Percentiles rank a stretch among this genome's conserved stretches.
phyloP scores from a whole-genome alignment of 1,139 yeast species.

The Wickerhamomyces sp. region DNA sequence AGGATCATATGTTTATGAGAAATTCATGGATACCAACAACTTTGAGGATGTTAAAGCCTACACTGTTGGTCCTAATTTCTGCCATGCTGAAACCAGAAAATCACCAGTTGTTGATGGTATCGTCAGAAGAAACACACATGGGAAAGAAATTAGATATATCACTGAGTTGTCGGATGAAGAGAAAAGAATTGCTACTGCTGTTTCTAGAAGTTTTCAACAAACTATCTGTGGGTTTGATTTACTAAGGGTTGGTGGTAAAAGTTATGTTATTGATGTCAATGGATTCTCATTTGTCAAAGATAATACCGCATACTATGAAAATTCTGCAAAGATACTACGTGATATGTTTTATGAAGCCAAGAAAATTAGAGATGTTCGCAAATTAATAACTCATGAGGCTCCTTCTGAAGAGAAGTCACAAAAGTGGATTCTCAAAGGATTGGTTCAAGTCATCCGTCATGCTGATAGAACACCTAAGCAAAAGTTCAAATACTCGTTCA shows the following conservation, averaged over 20 bases:
- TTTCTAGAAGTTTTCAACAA: constrained; percentile 76
- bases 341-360: constrained; percentile 63
- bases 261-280: constrained; percentile 95
- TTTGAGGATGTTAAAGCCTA: constrained; percentile 98
- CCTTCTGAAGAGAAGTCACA: constrained; percentile 72
- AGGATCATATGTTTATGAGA: constrained; percentile 90
- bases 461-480: constrained; percentile 99
- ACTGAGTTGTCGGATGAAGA: constrained; percentile 77
- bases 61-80: constrained; percentile 84
- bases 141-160: constrained; percentile 89
- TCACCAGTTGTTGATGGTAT: constrained; percentile 99
- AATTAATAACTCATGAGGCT: constrained; percentile 24
- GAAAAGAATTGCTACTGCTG: constrained; percentile 70
- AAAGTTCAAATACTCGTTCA: constrained; percentile 92
- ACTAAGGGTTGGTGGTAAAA: constrained; percentile 79
- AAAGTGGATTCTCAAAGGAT: constrained; percentile 95
- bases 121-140: constrained; percentile 94
- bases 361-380: constrained; percentile 41
- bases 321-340: constrained; percentile 74
- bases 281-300: constrained; percentile 98
- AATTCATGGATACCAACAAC: constrained; percentile 96
- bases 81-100: constrained; percentile 98
- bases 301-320: constrained; percentile 78
- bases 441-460: constrained; percentile 88
- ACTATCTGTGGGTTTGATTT: constrained; percentile 98